Percentiles rank a stretch among this genome's conserved stretches.
Conservation (phyloP, 106 monocot genomes). For the Allium sativum region DNA sequence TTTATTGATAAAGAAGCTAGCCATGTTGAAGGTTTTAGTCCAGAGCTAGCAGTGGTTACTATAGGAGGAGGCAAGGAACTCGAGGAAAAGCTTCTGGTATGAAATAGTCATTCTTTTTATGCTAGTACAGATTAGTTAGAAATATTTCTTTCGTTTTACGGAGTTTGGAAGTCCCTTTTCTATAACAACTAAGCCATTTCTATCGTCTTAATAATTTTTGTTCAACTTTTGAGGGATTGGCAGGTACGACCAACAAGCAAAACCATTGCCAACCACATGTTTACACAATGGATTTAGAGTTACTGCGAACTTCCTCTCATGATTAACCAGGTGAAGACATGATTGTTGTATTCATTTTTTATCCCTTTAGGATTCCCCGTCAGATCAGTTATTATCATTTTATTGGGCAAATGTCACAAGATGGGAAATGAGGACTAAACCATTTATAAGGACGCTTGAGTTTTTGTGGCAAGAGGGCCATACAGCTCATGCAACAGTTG, state of each 20-base stretch:
- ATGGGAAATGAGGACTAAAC: slow-evolving; percentile 99
- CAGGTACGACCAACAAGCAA: too few species aligned
- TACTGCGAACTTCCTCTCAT: too few species aligned
- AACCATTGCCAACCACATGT: too few species aligned
- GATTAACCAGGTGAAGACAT: slow-evolving; percentile 30
- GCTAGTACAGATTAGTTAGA: neutral
- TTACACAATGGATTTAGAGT: too few species aligned
- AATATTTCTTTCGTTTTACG: neutral
- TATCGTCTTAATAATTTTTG: slow-evolving; percentile 4
- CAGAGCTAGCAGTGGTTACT: slow-evolving; percentile 92
- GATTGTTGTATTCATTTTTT: neutral
- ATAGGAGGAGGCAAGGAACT: slow-evolving; percentile 99
- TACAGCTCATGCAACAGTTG: slow-evolving; percentile 92
- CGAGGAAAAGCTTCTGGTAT: slow-evolving; percentile 98
- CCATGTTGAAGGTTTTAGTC: slow-evolving; percentile 96
- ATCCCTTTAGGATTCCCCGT: neutral
- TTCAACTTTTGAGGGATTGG: neutral
- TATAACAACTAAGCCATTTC: too few species aligned
- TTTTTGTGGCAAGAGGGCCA: slow-evolving; percentile 99
- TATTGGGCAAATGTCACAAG: slow-evolving; percentile 99
- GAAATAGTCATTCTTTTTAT: neutral
- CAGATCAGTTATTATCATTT: neutral
- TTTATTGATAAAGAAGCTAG: slow-evolving; percentile 98
- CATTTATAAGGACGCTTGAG: slow-evolving; percentile 96
- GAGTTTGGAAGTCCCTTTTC: too few species aligned